phyloP scores from a whole-genome alignment of 768 basidiomycete species.

The Lactarius evosmus region DNA sequence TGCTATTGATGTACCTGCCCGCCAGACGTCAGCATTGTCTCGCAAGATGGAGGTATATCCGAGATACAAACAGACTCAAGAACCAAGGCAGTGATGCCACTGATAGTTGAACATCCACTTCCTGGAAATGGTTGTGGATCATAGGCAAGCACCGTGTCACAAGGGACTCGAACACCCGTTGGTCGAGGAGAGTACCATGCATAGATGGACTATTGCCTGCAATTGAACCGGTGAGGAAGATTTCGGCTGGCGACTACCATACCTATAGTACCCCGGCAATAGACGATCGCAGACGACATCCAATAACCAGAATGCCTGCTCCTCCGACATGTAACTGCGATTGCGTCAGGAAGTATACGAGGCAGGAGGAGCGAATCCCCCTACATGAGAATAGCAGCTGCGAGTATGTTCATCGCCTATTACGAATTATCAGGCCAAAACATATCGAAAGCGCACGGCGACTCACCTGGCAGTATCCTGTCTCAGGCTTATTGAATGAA shows the following conservation, averaged over 20 bases:
- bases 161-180: slow-evolving; percentile 94
- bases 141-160: slow-evolving; percentile 87
- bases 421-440: slow-evolving; percentile 7
- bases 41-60: slow-evolving; percentile 26
- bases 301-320: slow-evolving; percentile 96
- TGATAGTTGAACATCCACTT: slow-evolving; percentile 92
- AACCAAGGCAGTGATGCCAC: slow-evolving; percentile 99
- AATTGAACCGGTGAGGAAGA: slow-evolving; percentile 16
- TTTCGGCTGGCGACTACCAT: slow-evolving; percentile 30
- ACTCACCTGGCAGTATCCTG: slow-evolving; percentile 89
- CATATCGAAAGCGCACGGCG: background rate
- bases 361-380: slow-evolving; percentile 29
- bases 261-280: slow-evolving; percentile 97
- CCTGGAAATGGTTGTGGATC: slow-evolving; percentile 88
- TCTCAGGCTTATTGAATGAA: slow-evolving; percentile 89
- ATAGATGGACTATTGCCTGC: slow-evolving; percentile 73
- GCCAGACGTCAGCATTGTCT: slow-evolving; percentile 3
- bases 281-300: slow-evolving; percentile 93
- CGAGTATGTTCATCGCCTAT: slow-evolving; percentile 96
- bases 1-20: slow-evolving; percentile 84
- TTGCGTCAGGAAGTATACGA: slow-evolving; percentile 11
- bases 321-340: slow-evolving; percentile 96
- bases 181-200: slow-evolving; percentile 98
- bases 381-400: slow-evolving; percentile 91
- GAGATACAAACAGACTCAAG: slow-evolving; percentile 76